Conservation (phyloP, 2,329 filamentous ascomycete species). For the Diaporthe capsici region DNA sequence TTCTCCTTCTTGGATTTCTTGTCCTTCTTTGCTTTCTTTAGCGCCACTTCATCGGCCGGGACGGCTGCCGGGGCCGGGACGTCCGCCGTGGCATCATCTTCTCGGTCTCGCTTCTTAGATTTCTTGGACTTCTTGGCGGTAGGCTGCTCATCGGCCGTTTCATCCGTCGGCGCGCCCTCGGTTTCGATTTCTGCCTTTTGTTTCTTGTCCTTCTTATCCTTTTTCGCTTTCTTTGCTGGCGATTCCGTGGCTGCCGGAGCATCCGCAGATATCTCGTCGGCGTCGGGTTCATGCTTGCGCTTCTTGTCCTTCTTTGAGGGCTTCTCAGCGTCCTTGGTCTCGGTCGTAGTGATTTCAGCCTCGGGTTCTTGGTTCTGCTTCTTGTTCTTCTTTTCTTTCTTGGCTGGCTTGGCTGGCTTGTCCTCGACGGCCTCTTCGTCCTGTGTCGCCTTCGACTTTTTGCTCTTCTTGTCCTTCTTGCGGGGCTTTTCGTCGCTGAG, state of each 20-base stretch:
- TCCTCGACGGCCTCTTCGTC: constrained; percentile 12
- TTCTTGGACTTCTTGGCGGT: constrained; percentile 44
- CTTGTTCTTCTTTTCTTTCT: constrained; percentile 44
- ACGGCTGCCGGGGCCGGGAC: constrained; percentile 46
- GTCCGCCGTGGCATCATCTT: constrained; percentile 44
- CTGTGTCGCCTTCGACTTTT: constrained; percentile 48
- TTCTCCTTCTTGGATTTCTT: constrained; percentile 48
- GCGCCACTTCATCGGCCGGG: constrained; percentile 47
- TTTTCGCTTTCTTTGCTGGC: constrained; percentile 43
- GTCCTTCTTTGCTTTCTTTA: constrained; percentile 61
- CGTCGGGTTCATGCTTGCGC: constrained; percentile 40
- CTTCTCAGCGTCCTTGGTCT: constrained; percentile 44
- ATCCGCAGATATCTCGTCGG: constrained; percentile 33
- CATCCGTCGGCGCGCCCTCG: constrained; percentile 38
- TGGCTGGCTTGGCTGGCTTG: constrained; percentile 44
- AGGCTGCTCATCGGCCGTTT: constrained; percentile 40
- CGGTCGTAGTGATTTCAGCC: constrained; percentile 41
- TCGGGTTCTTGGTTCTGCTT: constrained; percentile 47
- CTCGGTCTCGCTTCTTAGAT: constrained; percentile 44
- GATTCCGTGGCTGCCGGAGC: constrained; percentile 42
- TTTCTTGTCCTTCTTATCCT: constrained; percentile 45
- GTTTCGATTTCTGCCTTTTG: constrained; percentile 29
- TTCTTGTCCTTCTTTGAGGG: constrained; percentile 42
- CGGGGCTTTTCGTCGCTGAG: constrained; percentile 42
- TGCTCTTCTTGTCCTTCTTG: constrained; percentile 43